These are phyloP conservation scores for Gaeumannomyces tritici DNA, from an alignment of 2,329 filamentous ascomycete genomes.

Conservation along the genomic window DNA sequence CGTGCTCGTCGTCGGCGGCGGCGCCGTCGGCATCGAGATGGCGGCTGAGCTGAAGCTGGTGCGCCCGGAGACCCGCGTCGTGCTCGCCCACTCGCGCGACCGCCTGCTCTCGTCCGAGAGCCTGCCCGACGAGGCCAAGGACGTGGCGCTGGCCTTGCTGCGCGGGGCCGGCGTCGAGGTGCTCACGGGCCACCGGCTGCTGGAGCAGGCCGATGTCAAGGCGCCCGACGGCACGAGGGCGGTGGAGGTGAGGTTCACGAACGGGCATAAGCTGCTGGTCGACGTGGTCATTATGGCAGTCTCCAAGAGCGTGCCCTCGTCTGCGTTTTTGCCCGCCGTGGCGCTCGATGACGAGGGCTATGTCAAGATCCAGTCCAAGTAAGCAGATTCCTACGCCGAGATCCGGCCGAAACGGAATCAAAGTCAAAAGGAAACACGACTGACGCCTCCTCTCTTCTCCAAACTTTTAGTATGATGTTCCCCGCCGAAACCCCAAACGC, in stretches of 20 bases:
- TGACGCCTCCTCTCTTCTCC: neutral
- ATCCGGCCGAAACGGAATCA: neutral
- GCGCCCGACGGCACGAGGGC: constrained; percentile 30
- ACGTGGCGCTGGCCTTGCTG: constrained; percentile 47
- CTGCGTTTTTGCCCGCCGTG: constrained; percentile 48
- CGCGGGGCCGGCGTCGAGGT: constrained; percentile 55
- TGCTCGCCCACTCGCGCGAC: constrained; percentile 62
- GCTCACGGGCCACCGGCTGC: constrained; percentile 50
- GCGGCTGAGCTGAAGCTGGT: constrained; percentile 66
- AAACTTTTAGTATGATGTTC: constrained; percentile 40
- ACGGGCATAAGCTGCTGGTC: constrained; percentile 48
- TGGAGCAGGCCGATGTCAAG: constrained; percentile 33
- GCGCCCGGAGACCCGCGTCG: constrained; percentile 56
- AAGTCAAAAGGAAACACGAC: too few relatives aligned
- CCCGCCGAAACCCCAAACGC: constrained; percentile 43
- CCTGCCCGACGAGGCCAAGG: constrained; percentile 60
- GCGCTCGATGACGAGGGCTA: constrained; percentile 55
- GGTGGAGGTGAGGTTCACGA: constrained; percentile 44
- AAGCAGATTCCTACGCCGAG: constrained; percentile 16
- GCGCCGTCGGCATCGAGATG: constrained; percentile 76
- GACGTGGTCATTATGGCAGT: constrained; percentile 63
- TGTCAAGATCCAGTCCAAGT: constrained; percentile 51
- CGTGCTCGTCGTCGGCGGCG: constrained; percentile 66
- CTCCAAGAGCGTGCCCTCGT: constrained; percentile 52
- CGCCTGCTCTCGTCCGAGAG: constrained; percentile 63